Evolutionary conservation across 805 yeast genomes (phyloP).

Genomic region (Ogataea minuta): DNA sequence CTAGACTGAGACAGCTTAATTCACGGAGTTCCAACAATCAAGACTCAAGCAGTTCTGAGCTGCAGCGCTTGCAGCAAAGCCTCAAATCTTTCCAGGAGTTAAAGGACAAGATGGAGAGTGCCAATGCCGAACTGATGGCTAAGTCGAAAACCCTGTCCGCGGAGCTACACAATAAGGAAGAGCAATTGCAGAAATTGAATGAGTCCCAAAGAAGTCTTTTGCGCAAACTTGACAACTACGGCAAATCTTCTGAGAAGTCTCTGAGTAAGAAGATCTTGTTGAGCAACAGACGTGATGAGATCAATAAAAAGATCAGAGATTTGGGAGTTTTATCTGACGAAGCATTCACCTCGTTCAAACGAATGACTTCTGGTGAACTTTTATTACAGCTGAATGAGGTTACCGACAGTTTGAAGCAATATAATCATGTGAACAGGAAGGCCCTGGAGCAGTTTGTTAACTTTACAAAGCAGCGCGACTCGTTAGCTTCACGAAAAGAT

Average conservation of each 20-base stretch:
- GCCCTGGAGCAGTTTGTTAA: slow-evolving; percentile 81
- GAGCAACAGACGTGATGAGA: slow-evolving; percentile 62
- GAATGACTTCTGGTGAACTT: slow-evolving; percentile 47
- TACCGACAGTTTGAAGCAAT: slow-evolving; percentile 57
- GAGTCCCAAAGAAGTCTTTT: slow-evolving; percentile 54
- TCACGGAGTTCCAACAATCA: slow-evolving; percentile 8
- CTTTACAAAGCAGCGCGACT: slow-evolving; percentile 71
- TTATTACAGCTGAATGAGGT: slow-evolving; percentile 51
- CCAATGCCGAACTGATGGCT: slow-evolving; percentile 28
- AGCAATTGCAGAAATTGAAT: slow-evolving; percentile 49
- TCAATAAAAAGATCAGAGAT: slow-evolving; percentile 71
- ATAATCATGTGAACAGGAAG: slow-evolving; percentile 80
- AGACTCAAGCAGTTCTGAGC: slow-evolving; percentile 10
- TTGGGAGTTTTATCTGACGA: slow-evolving; percentile 90
- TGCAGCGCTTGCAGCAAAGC: slow-evolving; percentile 19
- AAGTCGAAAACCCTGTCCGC: slow-evolving; percentile 33
- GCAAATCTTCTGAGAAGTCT: slow-evolving; percentile 62
- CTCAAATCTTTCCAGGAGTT: slow-evolving; percentile 15
- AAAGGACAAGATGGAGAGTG: slow-evolving; percentile 27
- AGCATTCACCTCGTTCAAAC: slow-evolving; percentile 54
- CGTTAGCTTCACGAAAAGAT: slow-evolving; percentile 57
- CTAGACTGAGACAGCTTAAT: slow-evolving; percentile 44
- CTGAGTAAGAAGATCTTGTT: slow-evolving; percentile 62
- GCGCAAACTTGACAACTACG: slow-evolving; percentile 56
- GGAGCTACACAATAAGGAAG: slow-evolving; percentile 35